Evolutionary conservation across 768 basidiomycete genomes (phyloP), one percentile per base, ranked within the genome.

Genomic region (Amanita inopinata): DNA sequence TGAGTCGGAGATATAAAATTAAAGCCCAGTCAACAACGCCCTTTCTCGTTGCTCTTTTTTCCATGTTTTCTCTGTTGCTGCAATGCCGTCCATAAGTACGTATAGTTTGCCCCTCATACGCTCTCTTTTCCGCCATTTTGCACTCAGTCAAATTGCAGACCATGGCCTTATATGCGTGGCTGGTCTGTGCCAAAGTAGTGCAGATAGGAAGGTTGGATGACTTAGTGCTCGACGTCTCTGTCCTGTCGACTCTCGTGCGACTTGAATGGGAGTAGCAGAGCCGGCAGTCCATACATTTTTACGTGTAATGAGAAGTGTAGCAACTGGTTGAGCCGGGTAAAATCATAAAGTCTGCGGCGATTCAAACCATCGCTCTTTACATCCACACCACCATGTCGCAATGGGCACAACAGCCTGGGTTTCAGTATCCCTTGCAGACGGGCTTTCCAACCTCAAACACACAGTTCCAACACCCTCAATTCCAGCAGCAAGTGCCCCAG

Each of bases 391-490:
- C 53, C 56, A 87, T 88, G 85, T 75, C 83, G 53, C 83, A 85
- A 62, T 88, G 85, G 83, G 71, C 24, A 3, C 38, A 40, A 18
- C 81, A 79, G 59, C 73, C 71, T 17, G 76, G 77, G 25, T 80
- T 67, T 54, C 83, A 87, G 61, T 80, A 83, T 55, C 79, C 85
- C 23, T 65, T 80, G 58, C 83, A 83, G 50, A 83, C 84, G 2
- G 84, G 82, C 10, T 80, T 73, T 59, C n/a, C n/a, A n/a, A n/a
- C n/a, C n/a, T n/a, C n/a, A n/a, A n/a, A n/a, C n/a, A n/a, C n/a
- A n/a, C 66, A 66, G 48, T 61, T 61, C 45, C 70, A 70, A 50
- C 69, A 66, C 45, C 61, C 62, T 19, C 75, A 76, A 46, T 70
- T 69, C 40, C 65, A 68, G 50, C 62, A 57, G 11, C 67, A 64